Percentiles rank a stretch among this genome's conserved stretches.
These are phyloP conservation scores for Eucalyptus guilfoylei DNA, from an alignment of 345 rosid genomes.

Conservation along the genomic window DNA sequence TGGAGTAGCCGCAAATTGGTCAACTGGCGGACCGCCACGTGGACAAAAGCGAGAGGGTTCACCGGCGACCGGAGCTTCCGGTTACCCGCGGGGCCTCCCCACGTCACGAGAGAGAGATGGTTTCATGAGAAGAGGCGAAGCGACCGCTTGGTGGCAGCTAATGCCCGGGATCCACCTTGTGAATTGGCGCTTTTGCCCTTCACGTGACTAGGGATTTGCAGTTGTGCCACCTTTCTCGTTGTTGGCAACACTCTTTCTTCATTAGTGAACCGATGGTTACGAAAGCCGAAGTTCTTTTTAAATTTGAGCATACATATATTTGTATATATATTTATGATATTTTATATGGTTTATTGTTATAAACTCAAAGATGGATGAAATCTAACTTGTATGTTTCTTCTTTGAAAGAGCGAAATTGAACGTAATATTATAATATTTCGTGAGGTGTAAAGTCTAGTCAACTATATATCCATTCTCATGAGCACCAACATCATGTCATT, in stretches of 20 bases:
- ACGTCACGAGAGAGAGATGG: neutral
- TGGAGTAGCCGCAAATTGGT: neutral
- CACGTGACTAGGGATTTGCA: neutral
- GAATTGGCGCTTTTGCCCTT: neutral
- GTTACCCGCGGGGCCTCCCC: neutral
- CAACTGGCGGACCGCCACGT: neutral
- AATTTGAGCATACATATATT: neutral
- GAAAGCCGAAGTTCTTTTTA: neutral
- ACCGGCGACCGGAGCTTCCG: neutral
- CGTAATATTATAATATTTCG: fast-evolving
- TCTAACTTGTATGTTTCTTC: neutral
- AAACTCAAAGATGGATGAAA: neutral
- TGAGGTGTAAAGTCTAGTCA: fast-evolving
- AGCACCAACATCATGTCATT: fast-evolving
- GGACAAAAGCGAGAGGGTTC: neutral
- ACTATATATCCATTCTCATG: neutral
- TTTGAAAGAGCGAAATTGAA: neutral
- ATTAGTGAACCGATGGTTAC: neutral
- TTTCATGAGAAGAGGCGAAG: neutral
- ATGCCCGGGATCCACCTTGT: neutral
- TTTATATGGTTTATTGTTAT: neutral
- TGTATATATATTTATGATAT: neutral
- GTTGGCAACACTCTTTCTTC: neutral
- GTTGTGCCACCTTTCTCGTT: neutral
- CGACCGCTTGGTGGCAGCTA: neutral